Conservation (phyloP, 2,329 filamentous ascomycete species). For the Neopestalotiopsis clavispora region DNA sequence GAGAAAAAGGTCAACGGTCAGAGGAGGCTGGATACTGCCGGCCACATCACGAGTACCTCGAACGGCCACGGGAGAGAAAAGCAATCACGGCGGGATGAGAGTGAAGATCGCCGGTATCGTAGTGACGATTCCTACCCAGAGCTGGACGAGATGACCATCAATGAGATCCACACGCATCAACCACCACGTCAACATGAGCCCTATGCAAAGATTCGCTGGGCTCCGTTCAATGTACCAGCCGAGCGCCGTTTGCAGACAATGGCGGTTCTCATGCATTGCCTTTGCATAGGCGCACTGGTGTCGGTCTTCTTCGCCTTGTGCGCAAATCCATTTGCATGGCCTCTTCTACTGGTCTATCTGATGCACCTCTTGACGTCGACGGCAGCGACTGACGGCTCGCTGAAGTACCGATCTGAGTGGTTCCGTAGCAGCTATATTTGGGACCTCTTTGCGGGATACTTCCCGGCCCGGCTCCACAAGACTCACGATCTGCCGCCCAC, state of each 20-base stretch:
- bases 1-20: background rate
- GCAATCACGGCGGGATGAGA: conserved; percentile 10
- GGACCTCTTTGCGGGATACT: conserved; percentile 91
- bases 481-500: conserved; percentile 79
- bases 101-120: background rate
- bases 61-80: conserved; percentile 1
- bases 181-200: conserved; percentile 25
- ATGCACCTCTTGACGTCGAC: conserved; percentile 83
- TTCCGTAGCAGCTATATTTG: conserved; percentile 77
- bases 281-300: conserved; percentile 72
- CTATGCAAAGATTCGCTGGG: conserved; percentile 74
- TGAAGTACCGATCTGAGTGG: conserved; percentile 76
- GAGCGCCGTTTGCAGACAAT: conserved; percentile 77
- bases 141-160: conserved; percentile 36
- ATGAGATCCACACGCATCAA: conserved; percentile 32
- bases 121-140: conserved; percentile 38
- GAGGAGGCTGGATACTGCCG: background rate
- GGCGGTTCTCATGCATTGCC: conserved; percentile 75
- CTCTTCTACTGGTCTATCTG: conserved; percentile 75
- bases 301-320: conserved; percentile 90
- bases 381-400: conserved; percentile 74
- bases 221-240: conserved; percentile 76
- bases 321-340: conserved; percentile 92
- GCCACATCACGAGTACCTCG: background rate
- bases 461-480: conserved; percentile 86